Base-by-base conservation (phyloP, 768 basidiomycete genomes). In the Holtermanniella nyarrowii region DNA sequence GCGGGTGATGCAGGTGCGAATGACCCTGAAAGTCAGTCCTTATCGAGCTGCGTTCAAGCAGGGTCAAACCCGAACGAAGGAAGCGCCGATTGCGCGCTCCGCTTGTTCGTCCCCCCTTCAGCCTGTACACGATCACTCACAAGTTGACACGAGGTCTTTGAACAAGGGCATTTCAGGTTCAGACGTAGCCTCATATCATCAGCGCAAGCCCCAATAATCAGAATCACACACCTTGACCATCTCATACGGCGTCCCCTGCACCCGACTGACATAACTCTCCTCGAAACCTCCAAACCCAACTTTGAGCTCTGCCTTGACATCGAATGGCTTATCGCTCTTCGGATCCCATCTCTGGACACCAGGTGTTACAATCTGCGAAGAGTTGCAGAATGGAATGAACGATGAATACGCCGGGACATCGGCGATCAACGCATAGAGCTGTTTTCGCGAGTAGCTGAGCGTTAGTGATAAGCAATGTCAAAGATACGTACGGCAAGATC, bases 341-440 rank as follows among this genome's bases (percentile, higher is more conserved):
- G 52, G 58, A 11, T 61, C 49, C 69, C 70, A 72, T 1, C 42
- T 49, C 26, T 21, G 43, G 45, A 44, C 22, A 12, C 18, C 14
- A 21, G 42, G 59, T 39, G 57, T 52, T 13, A 91, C 74, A 50
- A 91, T 77, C 21, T 79, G 79, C 3, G 88, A 85, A 20, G 75
- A 74, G 12, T 79, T 80, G 74, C 91, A 95, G 70, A 86, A 93
- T 4, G 95, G 93, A 48, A 99, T 75, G 68, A 96, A 99, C 53
- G 74, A 75, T 10, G 82, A 78, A 70, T 97, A 99, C 1, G 86
- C 85, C 14, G 76, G 80, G 23, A 96, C 84, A 71, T 97, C 83
- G 13, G 89, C 79, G 49, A 99, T 88, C 54, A 97, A 72, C 5
- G 80, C 74, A 73, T 91, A 97, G 3, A 97, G 77, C 69, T 95